Evolutionary conservation across 2,329 filamentous ascomycete species (phyloP), one percentile per base, ranked within the genome.

Genomic region (Hirsutella thompsonii): DNA sequence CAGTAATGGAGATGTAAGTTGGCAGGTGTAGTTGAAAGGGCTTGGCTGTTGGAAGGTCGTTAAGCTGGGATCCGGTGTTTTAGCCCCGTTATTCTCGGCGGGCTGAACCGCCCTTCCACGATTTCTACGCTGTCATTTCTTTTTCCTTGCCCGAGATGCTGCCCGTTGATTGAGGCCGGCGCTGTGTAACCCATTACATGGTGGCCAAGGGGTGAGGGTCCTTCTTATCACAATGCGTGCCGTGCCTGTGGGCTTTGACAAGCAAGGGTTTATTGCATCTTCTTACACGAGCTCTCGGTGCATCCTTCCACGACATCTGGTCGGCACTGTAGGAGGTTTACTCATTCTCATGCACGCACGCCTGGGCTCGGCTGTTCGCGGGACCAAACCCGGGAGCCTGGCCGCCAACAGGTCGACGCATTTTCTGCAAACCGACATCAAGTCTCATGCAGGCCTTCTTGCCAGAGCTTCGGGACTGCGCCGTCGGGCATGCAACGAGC

Each of bases 121-220:
- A 16, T 20, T 8, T 29, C 28, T 9, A 20, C 21, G 32, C n/a
- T 4, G 9, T 29, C 16, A 14, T 40, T 40, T 40, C 38, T 40
- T 40, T 40, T 40, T 40, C 21, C 33, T 18, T 36, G 30, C 32
- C 32, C 38, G 32, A 40, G 38, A 34, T 18, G 20, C 11, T 36
- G 29, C 23, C 26, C 33, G 30, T 40, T 26, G 19, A 26, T 20
- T 29, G 38, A 26, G 38, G 38, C 38, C 34, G 38, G 23, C 21
- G 10, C 10, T 18, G 30, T 33, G 38, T 28, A 30, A 33, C 21
- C 23, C 21, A 4, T 16, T 8, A 11, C n/a, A 29, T 14, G 20
- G 32, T n/a, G 19, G 20, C 11, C 8, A 20, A 10, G 38, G 11
- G 21, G 19, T 8, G 19, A 20, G 26, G 18, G 26, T 23, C 11